phyloP scores from a whole-genome alignment of 345 rosid species.

The Nasturtium officinale region DNA sequence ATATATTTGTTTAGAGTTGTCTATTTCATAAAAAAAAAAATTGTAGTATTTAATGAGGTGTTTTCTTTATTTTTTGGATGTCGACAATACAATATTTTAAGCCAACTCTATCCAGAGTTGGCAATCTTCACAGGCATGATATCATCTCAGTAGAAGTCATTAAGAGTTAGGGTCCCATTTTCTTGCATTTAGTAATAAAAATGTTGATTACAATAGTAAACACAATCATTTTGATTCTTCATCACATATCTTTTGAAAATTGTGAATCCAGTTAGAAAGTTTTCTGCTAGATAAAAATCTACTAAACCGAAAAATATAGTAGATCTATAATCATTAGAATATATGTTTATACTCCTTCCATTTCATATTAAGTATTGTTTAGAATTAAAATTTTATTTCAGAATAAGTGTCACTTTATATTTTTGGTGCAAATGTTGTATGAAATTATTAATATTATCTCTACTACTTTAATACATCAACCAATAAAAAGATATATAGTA shows the following conservation, averaged over 20 bases:
- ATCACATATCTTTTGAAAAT: not conserved
- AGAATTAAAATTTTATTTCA: no score
- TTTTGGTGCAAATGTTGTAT: no score
- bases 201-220: constrained; percentile 1
- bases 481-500: no score
- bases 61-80: constrained; percentile 32
- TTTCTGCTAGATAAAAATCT: not conserved
- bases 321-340: not conserved
- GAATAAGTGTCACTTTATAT: no score
- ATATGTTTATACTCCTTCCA: not conserved
- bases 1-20: constrained; percentile 42
- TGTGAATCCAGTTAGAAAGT: not conserved
- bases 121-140: constrained; percentile 18
- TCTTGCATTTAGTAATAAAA: constrained; percentile 6
- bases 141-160: constrained; percentile 21
- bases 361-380: no score
- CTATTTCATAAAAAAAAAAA: constrained; percentile 21
- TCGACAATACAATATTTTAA: constrained; percentile 25
- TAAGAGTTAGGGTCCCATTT: constrained; percentile 34
- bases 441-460: no score
- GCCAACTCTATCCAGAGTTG: constrained; percentile 21
- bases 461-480: no score
- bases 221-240: constrained; percentile 2
- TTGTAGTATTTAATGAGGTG: constrained; percentile 39
- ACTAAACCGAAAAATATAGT: not conserved